A percentile compares a stretch with the other conserved stretches of the same genome.
phyloP scores from a whole-genome alignment of 495 filamentous ascomycete species.

The Talaromyces proteolyticus region DNA sequence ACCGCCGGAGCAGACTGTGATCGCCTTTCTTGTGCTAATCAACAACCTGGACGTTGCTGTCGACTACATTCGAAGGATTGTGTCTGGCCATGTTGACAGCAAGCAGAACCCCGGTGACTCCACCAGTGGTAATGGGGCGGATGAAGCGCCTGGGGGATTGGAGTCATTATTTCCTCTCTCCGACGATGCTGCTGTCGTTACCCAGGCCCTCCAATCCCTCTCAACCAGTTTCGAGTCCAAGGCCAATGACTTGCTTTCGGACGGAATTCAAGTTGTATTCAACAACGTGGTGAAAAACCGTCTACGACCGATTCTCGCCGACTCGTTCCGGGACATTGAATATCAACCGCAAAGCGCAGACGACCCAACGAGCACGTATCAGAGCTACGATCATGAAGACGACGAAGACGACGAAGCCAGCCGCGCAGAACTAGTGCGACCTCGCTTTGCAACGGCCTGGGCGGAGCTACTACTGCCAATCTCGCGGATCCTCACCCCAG shows the following conservation, averaged over 20 bases:
- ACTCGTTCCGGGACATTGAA: slow-evolving; percentile 88
- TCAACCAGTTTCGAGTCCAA: slow-evolving; percentile 68
- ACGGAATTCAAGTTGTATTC: slow-evolving; percentile 79
- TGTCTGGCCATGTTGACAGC: slow-evolving; percentile 54
- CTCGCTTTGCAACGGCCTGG: slow-evolving; percentile 77
- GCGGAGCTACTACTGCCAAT: slow-evolving; percentile 76
- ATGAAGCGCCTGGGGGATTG: slow-evolving; percentile 32
- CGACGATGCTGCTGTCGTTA: slow-evolving; percentile 62
- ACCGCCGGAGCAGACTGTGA: slow-evolving; percentile 76
- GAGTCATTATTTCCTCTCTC: slow-evolving; percentile 70
- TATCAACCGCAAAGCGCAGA: slow-evolving; percentile 53
- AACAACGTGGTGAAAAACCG: slow-evolving; percentile 83
- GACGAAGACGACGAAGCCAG: slow-evolving; percentile 37
- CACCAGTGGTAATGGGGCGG: slow-evolving; percentile 7
- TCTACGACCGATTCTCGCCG: slow-evolving; percentile 75
- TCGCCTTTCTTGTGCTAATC: slow-evolving; percentile 84
- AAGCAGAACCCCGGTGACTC: slow-evolving; percentile 22
- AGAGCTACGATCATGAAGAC: slow-evolving; percentile 26
- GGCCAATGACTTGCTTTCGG: slow-evolving; percentile 70
- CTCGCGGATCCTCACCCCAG: slow-evolving; percentile 73
- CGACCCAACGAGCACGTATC: slow-evolving; percentile 20
- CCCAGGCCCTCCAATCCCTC: slow-evolving; percentile 60
- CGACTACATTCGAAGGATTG: slow-evolving; percentile 85
- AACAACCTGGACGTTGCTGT: slow-evolving; percentile 90
- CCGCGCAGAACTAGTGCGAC: slow-evolving; percentile 51